These are phyloP conservation scores for Candida vartiovaarae DNA, from an alignment of 805 yeast species.

Conservation along the genomic window DNA sequence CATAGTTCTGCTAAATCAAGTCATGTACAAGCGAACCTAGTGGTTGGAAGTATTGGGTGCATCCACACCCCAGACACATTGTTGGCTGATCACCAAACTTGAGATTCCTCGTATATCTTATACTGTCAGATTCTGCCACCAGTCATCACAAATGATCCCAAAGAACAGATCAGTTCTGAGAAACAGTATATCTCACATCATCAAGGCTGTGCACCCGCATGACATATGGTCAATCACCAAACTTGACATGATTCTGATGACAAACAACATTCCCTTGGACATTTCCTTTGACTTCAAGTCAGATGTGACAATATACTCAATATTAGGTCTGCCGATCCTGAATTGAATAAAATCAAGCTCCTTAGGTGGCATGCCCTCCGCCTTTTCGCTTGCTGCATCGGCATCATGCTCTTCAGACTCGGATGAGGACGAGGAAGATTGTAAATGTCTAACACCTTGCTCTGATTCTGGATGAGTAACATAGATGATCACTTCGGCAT, in stretches of 20 bases:
- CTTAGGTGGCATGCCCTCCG: slow-evolving; percentile 5
- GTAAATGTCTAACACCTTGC: slow-evolving; percentile 5
- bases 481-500: slow-evolving; percentile 13
- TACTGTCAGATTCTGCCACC: slow-evolving; percentile 43
- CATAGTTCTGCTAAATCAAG: too few relatives aligned
- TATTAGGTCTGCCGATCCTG: slow-evolving; percentile 38
- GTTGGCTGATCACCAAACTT: slow-evolving; percentile 47
- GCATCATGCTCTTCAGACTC: slow-evolving; percentile 1
- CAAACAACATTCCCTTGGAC: too few relatives aligned
- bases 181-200: slow-evolving; percentile 38
- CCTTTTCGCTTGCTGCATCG: neutral
- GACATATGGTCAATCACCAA: too few relatives aligned
- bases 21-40: too few relatives aligned
- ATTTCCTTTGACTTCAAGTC: slow-evolving; percentile 39
- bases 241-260: too few relatives aligned
- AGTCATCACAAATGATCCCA: too few relatives aligned
- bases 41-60: too few relatives aligned
- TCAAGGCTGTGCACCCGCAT: too few relatives aligned
- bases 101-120: slow-evolving; percentile 53
- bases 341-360: slow-evolving; percentile 28
- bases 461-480: slow-evolving; percentile 18
- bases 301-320: slow-evolving; percentile 29
- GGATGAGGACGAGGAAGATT: slow-evolving; percentile 5
- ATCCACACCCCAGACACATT: too few relatives aligned
- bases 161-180: slow-evolving; percentile 25